Evolutionary conservation across 2,329 filamentous ascomycete species (phyloP), one percentile per base, ranked within the genome.

Genomic region (Leptodontidium sp.): DNA sequence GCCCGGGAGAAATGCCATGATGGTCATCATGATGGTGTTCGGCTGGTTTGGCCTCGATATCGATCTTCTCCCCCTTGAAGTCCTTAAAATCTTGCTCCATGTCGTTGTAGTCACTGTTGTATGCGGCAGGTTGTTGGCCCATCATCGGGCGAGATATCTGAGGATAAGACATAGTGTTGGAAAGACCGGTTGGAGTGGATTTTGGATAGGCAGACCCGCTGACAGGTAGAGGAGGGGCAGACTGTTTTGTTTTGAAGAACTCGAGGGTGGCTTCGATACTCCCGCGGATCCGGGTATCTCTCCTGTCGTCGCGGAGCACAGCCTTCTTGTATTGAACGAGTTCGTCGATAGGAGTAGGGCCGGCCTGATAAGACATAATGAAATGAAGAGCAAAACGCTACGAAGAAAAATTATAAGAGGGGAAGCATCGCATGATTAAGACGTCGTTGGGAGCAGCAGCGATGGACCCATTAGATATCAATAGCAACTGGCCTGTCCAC

Each of bases 191-290:
- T 14, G 32, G 35, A 43, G 11, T 15, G 52, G 50, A 11, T 35
- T 35, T 66, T 32, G 49, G 61, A 38, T 63, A 64, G 49, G 68
- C 64, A 71, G 70, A 61, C 65, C 65, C 59, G 68, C 68, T 71
- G 69, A 70, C 61, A 15, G 65, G 65, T 53, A 52, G 59, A 57
- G 68, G 49, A 47, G 67, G 66, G 12, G 61, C 45, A 15, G 70
- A 71, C 32, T 66, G 43, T 53, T 69, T 61, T 26, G 67, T 64
- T 14, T 68, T 70, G 49, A 73, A 64, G 57, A 70, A 75, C 38
- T 72, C 65, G 52, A 75, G 70, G 5, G 73, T 74, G 40, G 68
- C 67, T 66, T 74, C 69, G 62, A 74, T 72, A 57, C 70, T 72
- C 50, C 67, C 55, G 45, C 73, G 66, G 52, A 75, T 73, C 21